These are phyloP conservation scores for Nemania sp. DNA, from an alignment of 2,329 filamentous ascomycete species.

Conservation along the genomic window DNA sequence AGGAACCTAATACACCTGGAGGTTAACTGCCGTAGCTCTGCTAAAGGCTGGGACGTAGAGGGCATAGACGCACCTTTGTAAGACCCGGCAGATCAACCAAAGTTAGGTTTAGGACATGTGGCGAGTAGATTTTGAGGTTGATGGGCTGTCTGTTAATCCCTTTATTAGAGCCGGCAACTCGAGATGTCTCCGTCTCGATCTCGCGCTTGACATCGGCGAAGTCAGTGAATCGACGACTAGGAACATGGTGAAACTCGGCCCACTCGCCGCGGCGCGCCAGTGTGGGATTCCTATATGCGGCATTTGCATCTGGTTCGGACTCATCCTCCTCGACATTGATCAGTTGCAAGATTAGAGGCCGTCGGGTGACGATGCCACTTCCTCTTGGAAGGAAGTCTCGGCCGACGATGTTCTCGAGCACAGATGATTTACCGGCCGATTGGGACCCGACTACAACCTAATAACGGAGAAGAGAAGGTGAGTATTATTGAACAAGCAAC, in stretches of 20 bases:
- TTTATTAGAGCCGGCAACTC: slow-evolving; percentile 94
- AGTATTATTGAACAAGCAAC: slow-evolving; percentile 27
- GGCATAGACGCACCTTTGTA: slow-evolving; percentile 77
- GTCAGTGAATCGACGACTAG: slow-evolving; percentile 87
- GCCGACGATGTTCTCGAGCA: slow-evolving; percentile 98
- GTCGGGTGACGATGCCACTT: slow-evolving; percentile 94
- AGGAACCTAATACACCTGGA: slow-evolving; percentile 71
- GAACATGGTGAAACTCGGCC: slow-evolving; percentile 97
- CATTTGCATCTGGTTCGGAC: slow-evolving; percentile 70
- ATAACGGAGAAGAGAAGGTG: slow-evolving; percentile 33
- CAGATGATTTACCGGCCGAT: slow-evolving; percentile 97
- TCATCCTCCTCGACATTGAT: slow-evolving; percentile 93
- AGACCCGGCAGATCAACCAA: slow-evolving; percentile 95
- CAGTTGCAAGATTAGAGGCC: slow-evolving; percentile 95
- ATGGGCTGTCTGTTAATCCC: slow-evolving; percentile 98
- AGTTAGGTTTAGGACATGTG: slow-evolving; percentile 94
- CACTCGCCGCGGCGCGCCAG: slow-evolving; percentile 77
- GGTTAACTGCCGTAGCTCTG: slow-evolving; percentile 36
- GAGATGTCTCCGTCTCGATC: slow-evolving; percentile 95
- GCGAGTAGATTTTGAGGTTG: slow-evolving; percentile 98
- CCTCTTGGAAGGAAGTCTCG: slow-evolving; percentile 96
- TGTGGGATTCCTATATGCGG: slow-evolving; percentile 82
- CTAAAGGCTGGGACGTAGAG: not conserved
- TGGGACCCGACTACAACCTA: slow-evolving; percentile 98
- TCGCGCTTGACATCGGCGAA: slow-evolving; percentile 95